Base-by-base conservation (phyloP, 495 filamentous ascomycete genomes). In the Penicillium paxilli region DNA sequence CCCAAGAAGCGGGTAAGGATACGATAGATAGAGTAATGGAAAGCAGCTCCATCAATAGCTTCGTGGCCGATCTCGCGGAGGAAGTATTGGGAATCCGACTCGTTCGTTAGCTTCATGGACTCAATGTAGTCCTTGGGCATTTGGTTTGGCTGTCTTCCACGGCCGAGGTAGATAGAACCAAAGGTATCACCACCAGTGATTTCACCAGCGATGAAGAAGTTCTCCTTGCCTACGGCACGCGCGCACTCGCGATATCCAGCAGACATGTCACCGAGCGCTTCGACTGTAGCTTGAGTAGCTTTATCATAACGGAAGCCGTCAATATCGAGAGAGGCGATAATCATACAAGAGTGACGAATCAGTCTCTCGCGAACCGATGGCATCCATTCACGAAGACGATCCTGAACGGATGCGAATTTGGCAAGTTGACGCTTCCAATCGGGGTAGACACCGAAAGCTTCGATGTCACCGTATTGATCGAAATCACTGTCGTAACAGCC, bases 391-490 rank as follows among this genome's bases (percentile, higher is more conserved):
- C 87, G 83, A 3, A 90, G 77, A 57, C 87, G 85, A 67, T 90
- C 87, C 63, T 90, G 87, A 14, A 89, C 87, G 40, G 80, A 87
- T 28, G 85, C 84, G 64, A 90, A 90, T 61, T 89, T 90, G 38
- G 86, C 79, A 46, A 90, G 69, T 65, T 89, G 77, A 58, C 79
- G 79, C 63, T 87, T 68, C 80, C 83, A 89, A 59, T 88, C 84
- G 0, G 84, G 84, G 56, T 75, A 87, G 24, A 84, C 81, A 54
- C 85, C 86, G 57, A 88, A 88, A 28, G 85, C 82, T 58, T 85
- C 84, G 23, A 80, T 80, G 55, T 88, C 84, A 52, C 86, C 86
- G 49, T 85, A 88, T 63, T 87, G 76, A 47, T 88, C 86, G 51
- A 88, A 89, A 30, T 90, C 86, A 58, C 85, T 87, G 65, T 88